Percentiles rank a stretch among this genome's conserved stretches.
These are phyloP conservation scores for Sphaerobolus stellatus DNA, from an alignment of 1,284 basidiomycete genomes.

Conservation along the genomic window DNA sequence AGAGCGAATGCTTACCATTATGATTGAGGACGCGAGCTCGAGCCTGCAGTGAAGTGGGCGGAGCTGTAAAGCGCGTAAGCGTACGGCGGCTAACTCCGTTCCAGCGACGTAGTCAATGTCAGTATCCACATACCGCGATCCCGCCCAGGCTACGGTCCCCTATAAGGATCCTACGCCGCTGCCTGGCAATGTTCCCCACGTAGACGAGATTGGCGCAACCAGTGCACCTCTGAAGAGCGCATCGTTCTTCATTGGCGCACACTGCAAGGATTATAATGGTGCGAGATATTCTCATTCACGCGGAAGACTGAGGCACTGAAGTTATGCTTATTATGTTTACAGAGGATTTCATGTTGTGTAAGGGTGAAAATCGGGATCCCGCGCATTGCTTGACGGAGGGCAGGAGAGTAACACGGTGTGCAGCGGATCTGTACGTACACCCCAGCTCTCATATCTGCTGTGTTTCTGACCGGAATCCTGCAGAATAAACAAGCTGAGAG, in stretches of 20 bases:
- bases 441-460: conserved; percentile 2
- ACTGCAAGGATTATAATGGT: conserved; percentile 98
- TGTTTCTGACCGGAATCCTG: background rate
- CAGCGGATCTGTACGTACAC: conserved; percentile 83
- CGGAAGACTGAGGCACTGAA: background rate
- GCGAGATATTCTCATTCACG: conserved; percentile 33
- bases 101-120: conserved; percentile 1
- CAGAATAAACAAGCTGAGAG: conserved; percentile 91
- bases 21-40: background rate
- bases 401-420: conserved; percentile 92
- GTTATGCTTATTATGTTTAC: conserved; percentile 10
- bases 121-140: conserved; percentile 5
- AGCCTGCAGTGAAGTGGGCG: background rate
- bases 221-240: conserved; percentile 96
- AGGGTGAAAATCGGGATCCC: conserved; percentile 86
- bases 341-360: conserved; percentile 99
- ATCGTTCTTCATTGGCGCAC: conserved; percentile 94
- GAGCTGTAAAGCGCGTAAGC: conserved; percentile 2
- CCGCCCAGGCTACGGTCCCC: conserved; percentile 27
- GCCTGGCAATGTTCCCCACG: conserved; percentile 74
- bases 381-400: conserved; percentile 96
- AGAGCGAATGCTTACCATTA: too few relatives aligned
- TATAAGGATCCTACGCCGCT: conserved; percentile 74
- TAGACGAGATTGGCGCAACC: conserved; percentile 87
- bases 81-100: background rate